These are phyloP conservation scores for Avena eriantha DNA, from an alignment of 176 grass and related monocot species.

Conservation along the genomic window DNA sequence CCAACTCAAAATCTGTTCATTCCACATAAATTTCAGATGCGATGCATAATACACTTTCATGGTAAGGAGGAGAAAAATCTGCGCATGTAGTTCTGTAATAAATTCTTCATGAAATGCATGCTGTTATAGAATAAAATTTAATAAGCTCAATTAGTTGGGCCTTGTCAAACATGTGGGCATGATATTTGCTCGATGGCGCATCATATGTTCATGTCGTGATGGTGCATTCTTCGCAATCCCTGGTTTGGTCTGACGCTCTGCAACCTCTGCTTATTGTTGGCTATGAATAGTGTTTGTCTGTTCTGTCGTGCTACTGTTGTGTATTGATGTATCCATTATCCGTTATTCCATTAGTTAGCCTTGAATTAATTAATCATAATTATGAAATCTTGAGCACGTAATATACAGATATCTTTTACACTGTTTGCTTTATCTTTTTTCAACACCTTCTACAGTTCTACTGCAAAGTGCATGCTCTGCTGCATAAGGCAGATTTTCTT, in stretches of 20 bases:
- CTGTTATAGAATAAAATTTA: neutral
- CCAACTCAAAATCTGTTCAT: constrained; percentile 23
- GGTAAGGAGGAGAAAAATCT: neutral
- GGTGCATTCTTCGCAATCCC: neutral
- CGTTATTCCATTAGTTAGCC: constrained; percentile 18
- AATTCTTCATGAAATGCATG: constrained; percentile 22
- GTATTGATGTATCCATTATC: constrained; percentile 5
- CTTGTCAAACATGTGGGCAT: constrained; percentile 12
- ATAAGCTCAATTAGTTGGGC: neutral
- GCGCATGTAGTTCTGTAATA: constrained; percentile 1
- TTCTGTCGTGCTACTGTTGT: constrained; percentile 6
- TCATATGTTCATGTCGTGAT: neutral
- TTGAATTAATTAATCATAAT: constrained; percentile 20
- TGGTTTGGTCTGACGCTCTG: constrained; percentile 12
- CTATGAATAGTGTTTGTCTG: neutral
- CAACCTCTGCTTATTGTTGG: constrained; percentile 22
- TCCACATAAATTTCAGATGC: neutral
- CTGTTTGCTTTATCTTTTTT: constrained; percentile 37
- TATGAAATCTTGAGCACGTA: neutral
- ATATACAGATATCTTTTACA: neutral
- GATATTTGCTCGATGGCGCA: neutral
- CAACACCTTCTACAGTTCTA: constrained; percentile 1
- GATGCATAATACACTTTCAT: neutral
- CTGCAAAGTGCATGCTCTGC: neutral
- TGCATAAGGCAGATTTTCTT: neutral